phyloP scores from a whole-genome alignment of 768 basidiomycete genomes.

The Phanerochaete carnosa region DNA sequence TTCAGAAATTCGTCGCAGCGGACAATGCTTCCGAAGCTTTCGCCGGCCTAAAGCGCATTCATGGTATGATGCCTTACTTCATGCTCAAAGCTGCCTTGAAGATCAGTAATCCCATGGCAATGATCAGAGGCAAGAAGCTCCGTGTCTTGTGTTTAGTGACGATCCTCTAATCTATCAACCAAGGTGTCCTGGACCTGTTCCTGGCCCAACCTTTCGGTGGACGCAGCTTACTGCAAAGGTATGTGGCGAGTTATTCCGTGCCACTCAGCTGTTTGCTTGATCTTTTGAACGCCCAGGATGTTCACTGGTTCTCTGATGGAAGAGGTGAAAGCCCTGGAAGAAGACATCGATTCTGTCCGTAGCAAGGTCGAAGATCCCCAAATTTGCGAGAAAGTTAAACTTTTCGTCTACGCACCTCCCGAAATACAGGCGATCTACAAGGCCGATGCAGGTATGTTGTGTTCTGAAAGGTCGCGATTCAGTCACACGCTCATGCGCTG shows the following conservation, averaged over 20 bases:
- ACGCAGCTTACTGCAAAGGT: conserved; percentile 88
- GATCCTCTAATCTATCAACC: conserved; percentile 1
- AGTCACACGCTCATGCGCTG: background rate
- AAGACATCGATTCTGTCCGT: conserved; percentile 84
- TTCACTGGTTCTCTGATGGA: conserved; percentile 91
- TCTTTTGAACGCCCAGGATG: conserved; percentile 55
- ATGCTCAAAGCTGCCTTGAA: conserved; percentile 88
- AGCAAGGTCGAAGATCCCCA: conserved; percentile 87
- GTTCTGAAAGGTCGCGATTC: background rate
- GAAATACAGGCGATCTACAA: conserved; percentile 86
- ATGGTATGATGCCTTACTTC: conserved; percentile 97
- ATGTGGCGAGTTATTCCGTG: conserved; percentile 9
- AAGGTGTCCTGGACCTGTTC: conserved; percentile 85
- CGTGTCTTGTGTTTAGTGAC: background rate
- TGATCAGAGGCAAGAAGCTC: conserved; percentile 75
- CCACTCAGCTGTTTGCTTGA: background rate
- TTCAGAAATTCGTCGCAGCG: conserved; percentile 90
- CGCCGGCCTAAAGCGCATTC: conserved; percentile 83
- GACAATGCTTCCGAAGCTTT: conserved; percentile 91
- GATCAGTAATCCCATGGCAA: conserved; percentile 93
- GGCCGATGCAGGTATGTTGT: conserved; percentile 68
- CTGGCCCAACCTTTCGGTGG: conserved; percentile 97
- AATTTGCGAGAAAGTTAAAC: conserved; percentile 83
- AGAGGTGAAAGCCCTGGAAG: conserved; percentile 80
- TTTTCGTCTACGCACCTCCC: conserved; percentile 81